phyloP scores from a whole-genome alignment of 2,329 filamentous ascomycete genomes.

The Cytospora piceicola region DNA sequence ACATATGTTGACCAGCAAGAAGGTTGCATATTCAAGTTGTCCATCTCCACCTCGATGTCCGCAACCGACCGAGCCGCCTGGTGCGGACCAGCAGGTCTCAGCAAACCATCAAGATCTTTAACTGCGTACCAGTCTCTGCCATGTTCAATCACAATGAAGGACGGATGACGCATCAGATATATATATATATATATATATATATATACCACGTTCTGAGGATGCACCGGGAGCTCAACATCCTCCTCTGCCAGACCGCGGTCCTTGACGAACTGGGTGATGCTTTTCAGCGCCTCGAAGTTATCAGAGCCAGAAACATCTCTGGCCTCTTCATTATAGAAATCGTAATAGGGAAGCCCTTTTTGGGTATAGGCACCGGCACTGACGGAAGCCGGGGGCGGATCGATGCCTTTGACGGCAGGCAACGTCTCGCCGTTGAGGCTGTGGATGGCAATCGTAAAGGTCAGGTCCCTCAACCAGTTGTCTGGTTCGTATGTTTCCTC shows the following conservation, averaged over 20 bases:
- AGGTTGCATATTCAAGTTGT: not conserved
- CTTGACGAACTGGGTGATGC: conserved; percentile 31
- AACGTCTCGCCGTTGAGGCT: conserved; percentile 44
- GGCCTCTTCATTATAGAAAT: conserved; percentile 33
- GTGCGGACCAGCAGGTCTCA: conserved; percentile 1
- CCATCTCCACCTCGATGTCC: conserved; percentile 3
- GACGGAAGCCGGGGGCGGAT: conserved; percentile 42
- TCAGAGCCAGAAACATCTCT: conserved; percentile 27
- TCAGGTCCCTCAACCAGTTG: conserved; percentile 1
- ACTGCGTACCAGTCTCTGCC: not conserved
- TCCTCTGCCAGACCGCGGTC: conserved; percentile 19
- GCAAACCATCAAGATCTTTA: conserved; percentile 4
- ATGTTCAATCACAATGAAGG: not conserved
- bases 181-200: not conserved
- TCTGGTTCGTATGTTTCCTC: not conserved
- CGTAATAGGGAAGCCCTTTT: conserved; percentile 44
- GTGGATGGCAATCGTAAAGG: conserved; percentile 36
- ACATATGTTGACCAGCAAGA: not conserved
- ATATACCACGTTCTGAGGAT: not conserved
- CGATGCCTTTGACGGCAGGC: conserved; percentile 40
- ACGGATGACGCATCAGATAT: too few relatives aligned
- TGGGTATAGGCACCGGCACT: conserved; percentile 39
- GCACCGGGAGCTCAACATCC: not conserved
- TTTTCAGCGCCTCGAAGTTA: conserved; percentile 29
- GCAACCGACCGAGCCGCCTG: not conserved